phyloP scores from a whole-genome alignment of 345 rosid genomes.

The Brassica napus region Da-Ae NC_063439.1:28135001-28135500 shows the following conservation, averaged over 20 bases:
- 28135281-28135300: constrained; percentile 61
- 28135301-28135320: constrained; percentile 65
- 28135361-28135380: constrained; percentile 61
- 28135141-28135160: not conserved
- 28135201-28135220: constrained; percentile 3
- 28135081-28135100: constrained; percentile 38
- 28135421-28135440: constrained; percentile 59
- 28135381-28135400: constrained; percentile 41
- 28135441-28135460: constrained; percentile 4
- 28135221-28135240: constrained; percentile 25
- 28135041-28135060: constrained; percentile 47
- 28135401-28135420: constrained; percentile 38
- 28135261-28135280: constrained; percentile 63
- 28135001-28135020: constrained; percentile 45
- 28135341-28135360: constrained; percentile 63
- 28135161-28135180: not conserved
- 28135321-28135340: constrained; percentile 69
- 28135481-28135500: not conserved
- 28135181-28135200: not conserved
- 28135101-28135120: constrained; percentile 7
- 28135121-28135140: constrained; percentile 39
- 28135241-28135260: constrained; percentile 46
- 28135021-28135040: constrained; percentile 58
- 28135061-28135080: constrained; percentile 49
- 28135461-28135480: not conserved